Evolutionary conservation across 345 rosid genomes (phyloP).

Genomic region (Arabidopsis arenosa): DNA sequence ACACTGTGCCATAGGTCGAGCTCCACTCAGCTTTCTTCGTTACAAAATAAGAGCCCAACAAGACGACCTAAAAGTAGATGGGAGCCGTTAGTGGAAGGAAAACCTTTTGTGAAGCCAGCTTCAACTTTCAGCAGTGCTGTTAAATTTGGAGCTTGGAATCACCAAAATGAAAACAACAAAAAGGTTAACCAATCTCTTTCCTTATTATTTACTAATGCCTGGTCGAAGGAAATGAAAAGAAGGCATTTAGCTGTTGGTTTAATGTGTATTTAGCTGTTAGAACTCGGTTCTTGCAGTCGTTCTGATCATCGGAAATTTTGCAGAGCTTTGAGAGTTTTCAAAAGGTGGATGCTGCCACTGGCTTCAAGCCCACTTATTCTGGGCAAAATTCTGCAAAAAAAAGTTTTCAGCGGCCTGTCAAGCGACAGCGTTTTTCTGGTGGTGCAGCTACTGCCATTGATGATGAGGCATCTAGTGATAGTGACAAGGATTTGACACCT

Average conservation of each 20-base stretch:
- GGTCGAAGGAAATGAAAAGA: constrained; percentile 16
- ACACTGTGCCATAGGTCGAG: constrained; percentile 43
- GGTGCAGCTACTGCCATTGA: constrained; percentile 54
- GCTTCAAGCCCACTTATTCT: constrained; percentile 45
- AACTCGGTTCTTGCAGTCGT: constrained; percentile 29
- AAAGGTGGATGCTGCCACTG: constrained; percentile 57
- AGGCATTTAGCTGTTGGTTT: constrained; percentile 11
- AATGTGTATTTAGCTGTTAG: constrained; percentile 31
- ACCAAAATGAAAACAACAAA: constrained; percentile 55
- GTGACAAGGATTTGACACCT: constrained; percentile 90
- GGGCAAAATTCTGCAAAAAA: constrained; percentile 63
- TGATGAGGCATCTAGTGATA: constrained; percentile 89
- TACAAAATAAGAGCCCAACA: constrained; percentile 66
- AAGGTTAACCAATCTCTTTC: constrained; percentile 53
- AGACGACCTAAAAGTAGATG: constrained; percentile 92
- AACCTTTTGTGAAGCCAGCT: constrained; percentile 55
- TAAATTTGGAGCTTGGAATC: constrained; percentile 67
- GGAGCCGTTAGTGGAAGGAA: constrained; percentile 91
- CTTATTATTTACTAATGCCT: constrained; percentile 25
- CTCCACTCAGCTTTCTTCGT: constrained; percentile 48
- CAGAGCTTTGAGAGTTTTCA: constrained; percentile 43
- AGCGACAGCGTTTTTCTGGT: constrained; percentile 75
- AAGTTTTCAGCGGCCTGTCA: constrained; percentile 65
- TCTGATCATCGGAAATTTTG: constrained; percentile 16
- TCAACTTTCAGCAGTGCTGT: constrained; percentile 48